Evolutionary conservation across 257 asterid species (phyloP).

Genomic region (Nyctanthes arbortristis): DNA sequence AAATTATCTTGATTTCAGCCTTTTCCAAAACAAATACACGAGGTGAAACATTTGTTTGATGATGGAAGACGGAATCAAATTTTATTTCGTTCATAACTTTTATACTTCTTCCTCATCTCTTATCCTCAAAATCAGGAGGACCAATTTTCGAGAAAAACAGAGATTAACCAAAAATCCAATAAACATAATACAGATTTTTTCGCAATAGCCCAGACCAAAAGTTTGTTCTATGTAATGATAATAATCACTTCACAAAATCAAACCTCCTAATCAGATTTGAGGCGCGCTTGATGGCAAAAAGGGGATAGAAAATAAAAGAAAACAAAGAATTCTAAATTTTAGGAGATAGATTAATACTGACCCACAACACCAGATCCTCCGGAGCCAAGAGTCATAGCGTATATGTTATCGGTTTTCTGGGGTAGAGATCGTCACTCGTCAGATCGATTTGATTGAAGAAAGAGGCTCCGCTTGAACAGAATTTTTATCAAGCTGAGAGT

Average conservation of each 20-base stretch:
- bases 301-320: background rate
- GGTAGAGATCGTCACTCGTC: too few relatives aligned
- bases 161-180: background rate
- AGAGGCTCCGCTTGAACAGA: too few relatives aligned
- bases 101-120: background rate
- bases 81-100: background rate
- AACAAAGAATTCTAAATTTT: background rate
- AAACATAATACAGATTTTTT: background rate
- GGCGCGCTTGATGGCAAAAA: background rate
- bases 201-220: background rate
- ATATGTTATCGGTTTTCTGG: constrained; percentile 9
- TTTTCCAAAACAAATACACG: background rate
- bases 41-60: background rate
- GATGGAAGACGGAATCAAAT: background rate
- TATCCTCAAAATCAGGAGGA: background rate
- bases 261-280: background rate
- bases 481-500: too few relatives aligned
- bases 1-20: background rate
- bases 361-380: constrained; percentile 58
- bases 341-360: constrained; percentile 17
- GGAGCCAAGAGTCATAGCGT: constrained; percentile 50
- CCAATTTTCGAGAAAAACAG: background rate
- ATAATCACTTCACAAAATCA: background rate
- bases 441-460: constrained; percentile 30
- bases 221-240: background rate